Evolutionary conservation across 2,329 filamentous ascomycete genomes (phyloP).

Genomic region (Ceratocystis ficicola): DNA sequence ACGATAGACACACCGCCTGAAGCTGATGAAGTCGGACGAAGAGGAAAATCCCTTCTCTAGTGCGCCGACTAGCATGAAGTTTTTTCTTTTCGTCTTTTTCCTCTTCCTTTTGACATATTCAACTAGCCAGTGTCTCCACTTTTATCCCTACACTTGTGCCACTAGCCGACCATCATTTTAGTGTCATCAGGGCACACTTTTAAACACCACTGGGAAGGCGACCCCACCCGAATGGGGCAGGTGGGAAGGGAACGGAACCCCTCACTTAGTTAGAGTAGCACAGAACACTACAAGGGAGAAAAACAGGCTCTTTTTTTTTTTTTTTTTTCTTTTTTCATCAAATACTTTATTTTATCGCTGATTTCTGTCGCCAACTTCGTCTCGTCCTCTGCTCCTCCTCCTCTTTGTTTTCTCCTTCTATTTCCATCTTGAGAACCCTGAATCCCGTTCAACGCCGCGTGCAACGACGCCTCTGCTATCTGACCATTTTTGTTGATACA

Average conservation of each 20-base stretch:
- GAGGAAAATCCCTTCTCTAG: neutral
- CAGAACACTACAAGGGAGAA: neutral
- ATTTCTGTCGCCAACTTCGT: neutral
- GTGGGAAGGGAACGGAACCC: neutral
- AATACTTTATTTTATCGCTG: neutral
- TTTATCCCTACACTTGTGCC: conserved; percentile 3
- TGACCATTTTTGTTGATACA: conserved; percentile 9
- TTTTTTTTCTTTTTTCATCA: neutral
- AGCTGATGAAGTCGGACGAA: neutral
- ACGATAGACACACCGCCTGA: neutral
- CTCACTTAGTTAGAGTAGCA: neutral
- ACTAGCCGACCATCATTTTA: neutral
- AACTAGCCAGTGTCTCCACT: neutral
- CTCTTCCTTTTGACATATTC: neutral
- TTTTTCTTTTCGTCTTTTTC: neutral
- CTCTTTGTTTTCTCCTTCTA: neutral
- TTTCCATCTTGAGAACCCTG: neutral
- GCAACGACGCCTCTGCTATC: conserved; percentile 12
- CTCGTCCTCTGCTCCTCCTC: neutral
- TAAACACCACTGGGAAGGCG: neutral
- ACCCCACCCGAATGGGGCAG: too few species aligned
- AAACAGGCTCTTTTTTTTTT: neutral
- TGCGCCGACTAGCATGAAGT: neutral
- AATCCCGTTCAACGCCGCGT: neutral
- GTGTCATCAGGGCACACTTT: neutral